Evolutionary conservation across 2,329 filamentous ascomycete genomes (phyloP), one percentile per base, ranked within the genome.

Genomic region (Fusarium musae): DNA sequence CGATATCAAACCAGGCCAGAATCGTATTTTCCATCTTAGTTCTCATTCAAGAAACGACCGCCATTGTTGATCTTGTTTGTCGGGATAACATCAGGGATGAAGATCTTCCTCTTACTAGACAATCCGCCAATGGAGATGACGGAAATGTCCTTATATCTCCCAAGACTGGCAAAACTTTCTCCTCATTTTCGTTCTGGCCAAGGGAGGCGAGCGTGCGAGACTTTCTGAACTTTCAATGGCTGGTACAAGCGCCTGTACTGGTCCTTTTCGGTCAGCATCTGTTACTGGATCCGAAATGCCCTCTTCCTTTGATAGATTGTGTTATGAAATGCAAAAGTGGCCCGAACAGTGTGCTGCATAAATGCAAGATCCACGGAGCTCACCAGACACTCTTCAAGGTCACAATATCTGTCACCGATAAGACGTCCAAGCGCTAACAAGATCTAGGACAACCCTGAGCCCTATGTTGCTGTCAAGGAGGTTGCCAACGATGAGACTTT

Each of bases 191-290:
- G 0, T 32, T 15, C 4, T 75, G 68, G 61, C 23, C 42, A 0
- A 46, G 59, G 9, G 42, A 59, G 26, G 46, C 26, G 2, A 52
- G 34, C 19, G 47, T 74, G 17, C 34, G 32, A 26, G 40, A 34
- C 5, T 74, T 74, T 58, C 52, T 74, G 6, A 46, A 37, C 1
- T 57, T 37, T 8, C 72, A 74, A 21, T 74, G 72, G 72, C n/a
- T 61, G 2, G 70, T 74, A 11, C 70, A 66, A 21, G 52, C 70
- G 3, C 72, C 72, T 6, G 46, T 74, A 5, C 50, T 74, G n/a
- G 39, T 49, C 3, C 9, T 19, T 8, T 21, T 34, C 10, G 61
- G 70, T 4, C 10, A 34, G 7, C 63, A 71, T 10, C n/a, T 63
- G 16, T 21, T 17, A 3, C 40, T 75, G 10, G 21, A 63, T 2